Evolutionary conservation across 2,329 filamentous ascomycete species (phyloP), one percentile per base, ranked within the genome.

Genomic region (Cordyceps tenuipes): DNA sequence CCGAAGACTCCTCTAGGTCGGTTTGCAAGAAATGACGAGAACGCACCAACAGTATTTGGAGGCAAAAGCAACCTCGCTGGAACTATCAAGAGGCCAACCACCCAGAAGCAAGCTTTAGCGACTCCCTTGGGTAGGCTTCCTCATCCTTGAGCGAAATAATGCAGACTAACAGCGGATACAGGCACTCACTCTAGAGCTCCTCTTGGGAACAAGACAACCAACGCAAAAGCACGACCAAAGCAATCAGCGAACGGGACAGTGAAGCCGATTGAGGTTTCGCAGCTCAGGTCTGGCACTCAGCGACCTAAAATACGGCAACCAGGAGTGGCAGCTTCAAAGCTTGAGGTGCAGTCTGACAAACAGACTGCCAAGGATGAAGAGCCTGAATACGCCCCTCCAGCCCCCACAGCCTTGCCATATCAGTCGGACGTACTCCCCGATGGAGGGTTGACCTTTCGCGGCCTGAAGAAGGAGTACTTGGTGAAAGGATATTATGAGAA

Each of bases 191-290:
- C 79, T 62, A 86, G 93, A 68, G 91, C 92, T 43, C 89, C 91
- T 13, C 77, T 99, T 52, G 93, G 93, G 39, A 88, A 90, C 79
- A 99, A 99, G 75, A 97, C 93, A 1, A 97, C 94, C 57, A 99
- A 99, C 73, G 91, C 90, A 58, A 97, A 96, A 77, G 82, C 87
- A 62, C 84, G 79, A 69, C 80, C 79, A 54, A 81, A 85, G 65
- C 86, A 88, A 64, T 86, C 85, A 4, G 86, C 82, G 36, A 87
- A 86, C 67, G 77, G 76, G 61, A 77, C 79, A 23, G 78, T 81
- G 46, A 79, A 81, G 52, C 83, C 86, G 61, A 73, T 82, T 54
- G 85, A 86, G 64, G 87, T 86, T 72, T 83, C 84, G 1, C 81
- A 83, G 61, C 72, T 77, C 19, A 86, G 83, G 64, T 82, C 81